Evolutionary conservation across 768 basidiomycete species (phyloP).

Genomic region (Lactifluus hygrophoroides): DNA sequence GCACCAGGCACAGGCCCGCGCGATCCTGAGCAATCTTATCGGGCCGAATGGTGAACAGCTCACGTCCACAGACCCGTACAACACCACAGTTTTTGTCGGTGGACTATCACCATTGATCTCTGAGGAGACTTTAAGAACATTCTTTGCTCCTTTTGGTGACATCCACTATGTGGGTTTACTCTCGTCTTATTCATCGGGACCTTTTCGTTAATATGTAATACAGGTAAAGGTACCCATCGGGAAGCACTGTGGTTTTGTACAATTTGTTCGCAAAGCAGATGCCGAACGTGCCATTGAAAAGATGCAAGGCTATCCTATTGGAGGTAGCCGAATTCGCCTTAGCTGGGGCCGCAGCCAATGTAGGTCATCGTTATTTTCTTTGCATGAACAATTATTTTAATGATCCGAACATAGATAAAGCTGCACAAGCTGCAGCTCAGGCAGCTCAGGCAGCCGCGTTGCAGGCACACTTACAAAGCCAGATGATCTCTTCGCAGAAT

Average conservation of each 20-base stretch:
- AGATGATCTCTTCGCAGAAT: constrained; percentile 16
- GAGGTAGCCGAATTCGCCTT: constrained; percentile 81
- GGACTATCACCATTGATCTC: constrained; percentile 82
- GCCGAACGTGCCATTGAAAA: constrained; percentile 90
- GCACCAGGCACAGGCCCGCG: constrained; percentile 75
- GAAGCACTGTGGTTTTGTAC: constrained; percentile 94
- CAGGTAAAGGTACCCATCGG: constrained; percentile 95
- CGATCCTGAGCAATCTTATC: constrained; percentile 74
- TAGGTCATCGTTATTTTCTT: constrained; percentile 30
- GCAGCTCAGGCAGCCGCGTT: constrained; percentile 60
- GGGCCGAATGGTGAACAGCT: constrained; percentile 83
- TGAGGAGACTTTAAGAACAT: constrained; percentile 85
- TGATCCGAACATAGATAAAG: constrained; percentile 53
- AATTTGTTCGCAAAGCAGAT: constrained; percentile 86
- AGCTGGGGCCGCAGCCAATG: constrained; percentile 95
- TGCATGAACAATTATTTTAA: not conserved
- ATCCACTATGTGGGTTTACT: constrained; percentile 70
- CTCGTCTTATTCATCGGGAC: not conserved
- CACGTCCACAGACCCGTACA: constrained; percentile 89
- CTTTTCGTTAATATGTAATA: constrained; percentile 12
- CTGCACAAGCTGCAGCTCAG: constrained; percentile 83
- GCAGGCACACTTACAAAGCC: constrained; percentile 37
- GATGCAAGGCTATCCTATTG: constrained; percentile 95
- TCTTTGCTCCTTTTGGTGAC: constrained; percentile 88
- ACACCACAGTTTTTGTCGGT: constrained; percentile 93